Percentiles rank a stretch among this genome's conserved stretches.
Conservation (phyloP, 1,284 basidiomycete species). For the Wolfiporia cocos region DNA sequence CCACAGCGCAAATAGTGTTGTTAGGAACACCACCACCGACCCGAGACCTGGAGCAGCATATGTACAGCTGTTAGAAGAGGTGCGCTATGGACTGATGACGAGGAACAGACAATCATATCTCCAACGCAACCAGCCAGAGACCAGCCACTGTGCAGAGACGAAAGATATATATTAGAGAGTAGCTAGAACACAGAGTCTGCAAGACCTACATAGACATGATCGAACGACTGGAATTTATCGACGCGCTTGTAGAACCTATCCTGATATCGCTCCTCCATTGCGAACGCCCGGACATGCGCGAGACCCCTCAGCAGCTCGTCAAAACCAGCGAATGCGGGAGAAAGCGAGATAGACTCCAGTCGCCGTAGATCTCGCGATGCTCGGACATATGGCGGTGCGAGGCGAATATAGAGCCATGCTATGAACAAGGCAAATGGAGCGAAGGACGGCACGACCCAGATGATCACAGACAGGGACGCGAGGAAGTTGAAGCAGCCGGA, state of each 20-base stretch:
- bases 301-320: slow-evolving; percentile 76
- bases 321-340: slow-evolving; percentile 70
- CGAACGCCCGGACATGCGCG: slow-evolving; percentile 76
- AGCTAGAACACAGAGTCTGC: background rate
- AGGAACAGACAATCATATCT: slow-evolving; percentile 54
- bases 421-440: slow-evolving; percentile 65
- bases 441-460: slow-evolving; percentile 62
- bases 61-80: background rate
- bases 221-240: slow-evolving; percentile 70
- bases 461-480: slow-evolving; percentile 62
- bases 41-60: slow-evolving; percentile 49
- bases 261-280: slow-evolving; percentile 74
- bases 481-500: slow-evolving; percentile 55
- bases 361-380: slow-evolving; percentile 69
- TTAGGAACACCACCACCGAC: slow-evolving; percentile 68
- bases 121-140: slow-evolving; percentile 65
- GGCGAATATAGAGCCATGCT: slow-evolving; percentile 64
- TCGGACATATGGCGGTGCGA: slow-evolving; percentile 64
- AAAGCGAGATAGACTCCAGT: slow-evolving; percentile 63
- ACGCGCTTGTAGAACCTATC: slow-evolving; percentile 68
- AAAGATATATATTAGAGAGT: slow-evolving; percentile 4
- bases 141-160: slow-evolving; percentile 47
- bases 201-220: slow-evolving; percentile 58
- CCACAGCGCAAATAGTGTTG: slow-evolving; percentile 68
- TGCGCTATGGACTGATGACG: background rate